Evolutionary conservation across 148 eudicot genomes (phyloP).

Genomic region (Rhododendron griersonianum): DNA sequence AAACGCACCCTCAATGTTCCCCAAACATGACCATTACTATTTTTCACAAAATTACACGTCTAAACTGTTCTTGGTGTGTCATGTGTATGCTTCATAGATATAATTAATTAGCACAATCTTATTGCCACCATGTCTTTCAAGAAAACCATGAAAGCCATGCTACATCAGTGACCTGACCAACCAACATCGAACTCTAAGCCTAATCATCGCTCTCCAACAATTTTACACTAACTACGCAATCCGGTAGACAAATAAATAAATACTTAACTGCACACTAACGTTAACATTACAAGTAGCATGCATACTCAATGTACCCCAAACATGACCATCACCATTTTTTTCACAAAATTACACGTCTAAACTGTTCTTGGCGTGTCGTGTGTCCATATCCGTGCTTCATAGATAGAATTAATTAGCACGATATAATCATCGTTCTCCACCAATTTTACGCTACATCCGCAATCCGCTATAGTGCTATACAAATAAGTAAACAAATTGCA

Average conservation of each 20-base stretch:
- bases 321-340: neutral
- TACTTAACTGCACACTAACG: too few relatives aligned
- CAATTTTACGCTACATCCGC: neutral
- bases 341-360: neutral
- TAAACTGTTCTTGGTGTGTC: neutral
- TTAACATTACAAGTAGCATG: too few relatives aligned
- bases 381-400: neutral
- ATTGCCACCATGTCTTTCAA: neutral
- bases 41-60: neutral
- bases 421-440: neutral
- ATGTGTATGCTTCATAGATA: neutral
- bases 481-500: neutral
- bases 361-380: neutral
- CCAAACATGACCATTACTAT: neutral
- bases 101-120: neutral
- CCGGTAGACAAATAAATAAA: neutral
- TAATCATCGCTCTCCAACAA: neutral
- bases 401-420: neutral
- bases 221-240: neutral
- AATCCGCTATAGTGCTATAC: neutral
- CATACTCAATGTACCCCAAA: neutral
- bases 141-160: neutral
- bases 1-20: neutral
- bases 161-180: neutral
- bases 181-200: neutral